Evolutionary conservation across 1,284 basidiomycete species (phyloP).

Genomic region (Athelia psychrophila): DNA sequence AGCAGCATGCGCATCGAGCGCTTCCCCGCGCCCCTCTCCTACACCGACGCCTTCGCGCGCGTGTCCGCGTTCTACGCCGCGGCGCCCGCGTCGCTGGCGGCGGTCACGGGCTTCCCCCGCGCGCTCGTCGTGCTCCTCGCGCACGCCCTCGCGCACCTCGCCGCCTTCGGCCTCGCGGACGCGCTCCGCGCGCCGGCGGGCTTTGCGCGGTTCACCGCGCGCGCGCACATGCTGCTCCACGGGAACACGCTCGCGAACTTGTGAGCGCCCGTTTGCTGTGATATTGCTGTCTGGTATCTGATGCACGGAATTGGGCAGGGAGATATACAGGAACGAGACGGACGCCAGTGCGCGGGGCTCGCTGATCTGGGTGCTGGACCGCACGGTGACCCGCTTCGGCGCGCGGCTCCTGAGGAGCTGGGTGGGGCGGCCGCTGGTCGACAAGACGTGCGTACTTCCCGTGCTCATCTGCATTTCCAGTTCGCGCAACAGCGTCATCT

Average conservation of each 20-base stretch:
- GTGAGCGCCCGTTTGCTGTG: conserved; percentile 31
- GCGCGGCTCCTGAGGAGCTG: conserved; percentile 81
- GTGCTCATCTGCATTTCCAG: conserved; percentile 1
- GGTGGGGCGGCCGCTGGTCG: conserved; percentile 84
- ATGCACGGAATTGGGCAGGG: too few species aligned
- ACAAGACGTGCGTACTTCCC: conserved; percentile 52
- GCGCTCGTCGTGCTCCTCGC: conserved; percentile 76
- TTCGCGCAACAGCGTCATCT: background rate
- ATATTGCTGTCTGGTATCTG: too few species aligned
- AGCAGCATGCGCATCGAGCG: conserved; percentile 58
- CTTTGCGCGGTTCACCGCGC: conserved; percentile 77
- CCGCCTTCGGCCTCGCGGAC: conserved; percentile 74
- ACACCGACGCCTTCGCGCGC: conserved; percentile 71
- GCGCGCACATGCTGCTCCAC: conserved; percentile 86
- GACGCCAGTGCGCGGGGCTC: conserved; percentile 76
- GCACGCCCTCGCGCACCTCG: conserved; percentile 75
- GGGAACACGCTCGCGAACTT: conserved; percentile 88
- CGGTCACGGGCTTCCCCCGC: conserved; percentile 72
- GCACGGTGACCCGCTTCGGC: conserved; percentile 88
- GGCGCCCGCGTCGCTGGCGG: conserved; percentile 61
- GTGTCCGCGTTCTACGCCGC: conserved; percentile 78
- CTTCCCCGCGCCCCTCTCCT: conserved; percentile 54
- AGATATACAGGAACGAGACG: conserved; percentile 90
- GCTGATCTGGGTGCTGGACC: conserved; percentile 84
- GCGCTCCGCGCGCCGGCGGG: conserved; percentile 73